Evolutionary conservation across 2,329 filamentous ascomycete genomes (phyloP).

Genomic region (Apiospora koreana): DNA sequence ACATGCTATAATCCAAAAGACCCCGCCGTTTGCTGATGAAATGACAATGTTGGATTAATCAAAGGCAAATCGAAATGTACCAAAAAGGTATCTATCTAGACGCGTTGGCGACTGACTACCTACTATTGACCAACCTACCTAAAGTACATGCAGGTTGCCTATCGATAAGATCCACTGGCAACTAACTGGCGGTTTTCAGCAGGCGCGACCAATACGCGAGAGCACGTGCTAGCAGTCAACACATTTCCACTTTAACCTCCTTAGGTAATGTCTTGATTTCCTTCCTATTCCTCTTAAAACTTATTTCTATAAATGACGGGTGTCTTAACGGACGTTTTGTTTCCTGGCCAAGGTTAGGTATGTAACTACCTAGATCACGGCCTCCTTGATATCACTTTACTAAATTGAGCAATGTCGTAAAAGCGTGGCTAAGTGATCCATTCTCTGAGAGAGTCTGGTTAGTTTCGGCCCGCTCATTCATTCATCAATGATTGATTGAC

Average conservation of each 20-base stretch:
- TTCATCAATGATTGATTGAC: too few species aligned
- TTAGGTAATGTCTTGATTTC: not conserved
- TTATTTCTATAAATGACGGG: not conserved
- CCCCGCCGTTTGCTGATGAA: not conserved
- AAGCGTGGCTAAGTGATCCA: not conserved
- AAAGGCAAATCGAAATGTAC: not conserved
- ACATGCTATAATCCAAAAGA: not conserved
- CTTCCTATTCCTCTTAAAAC: too few species aligned
- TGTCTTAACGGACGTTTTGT: not conserved
- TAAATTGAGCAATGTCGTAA: not conserved
- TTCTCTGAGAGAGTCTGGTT: not conserved
- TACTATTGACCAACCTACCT: too few species aligned
- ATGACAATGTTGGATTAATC: not conserved
- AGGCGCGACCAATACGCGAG: not conserved
- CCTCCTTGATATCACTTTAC: not conserved
- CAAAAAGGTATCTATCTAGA: not conserved
- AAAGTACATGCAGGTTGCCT: too few species aligned
- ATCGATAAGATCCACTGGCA: slow-evolving; percentile 4
- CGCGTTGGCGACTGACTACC: not conserved
- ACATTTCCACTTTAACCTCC: not conserved
- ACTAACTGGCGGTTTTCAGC: not conserved
- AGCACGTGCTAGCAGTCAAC: not conserved
- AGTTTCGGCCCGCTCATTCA: not conserved
- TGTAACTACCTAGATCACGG: too few species aligned
- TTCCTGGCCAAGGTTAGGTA: too few species aligned